A percentile compares a stretch with the other conserved stretches of the same genome.
phyloP scores from a whole-genome alignment of 2,329 filamentous ascomycete genomes.

The Aspergillus hortae region DNA sequence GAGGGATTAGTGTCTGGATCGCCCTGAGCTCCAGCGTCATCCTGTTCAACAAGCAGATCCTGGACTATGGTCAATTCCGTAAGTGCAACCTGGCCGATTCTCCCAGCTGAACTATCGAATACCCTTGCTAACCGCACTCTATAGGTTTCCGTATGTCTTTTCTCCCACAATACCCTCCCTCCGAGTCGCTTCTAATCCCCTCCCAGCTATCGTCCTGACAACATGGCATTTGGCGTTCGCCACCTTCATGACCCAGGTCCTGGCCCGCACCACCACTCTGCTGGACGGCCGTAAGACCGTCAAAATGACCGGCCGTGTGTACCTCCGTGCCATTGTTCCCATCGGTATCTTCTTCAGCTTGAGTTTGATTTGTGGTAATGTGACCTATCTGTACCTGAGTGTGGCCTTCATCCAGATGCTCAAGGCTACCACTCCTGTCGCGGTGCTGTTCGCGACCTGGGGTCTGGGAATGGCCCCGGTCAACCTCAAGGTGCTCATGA shows the following conservation, averaged over 20 bases:
- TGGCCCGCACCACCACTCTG: constrained; percentile 82
- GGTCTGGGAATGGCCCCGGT: constrained; percentile 77
- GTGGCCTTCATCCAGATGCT: constrained; percentile 99
- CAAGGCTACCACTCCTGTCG: constrained; percentile 95
- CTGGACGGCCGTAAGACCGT: constrained; percentile 94
- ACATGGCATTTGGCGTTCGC: constrained; percentile 96
- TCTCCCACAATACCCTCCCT: background rate
- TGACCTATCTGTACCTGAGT: constrained; percentile 90
- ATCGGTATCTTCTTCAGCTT: constrained; percentile 95
- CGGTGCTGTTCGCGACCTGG: constrained; percentile 88
- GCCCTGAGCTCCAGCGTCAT: constrained; percentile 89
- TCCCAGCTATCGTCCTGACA: constrained; percentile 64
- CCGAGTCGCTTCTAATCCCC: background rate
- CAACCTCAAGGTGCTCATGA: constrained; percentile 81
- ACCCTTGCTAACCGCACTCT: constrained; percentile 3
- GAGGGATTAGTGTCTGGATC: constrained; percentile 68
- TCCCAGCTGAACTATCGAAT: background rate
- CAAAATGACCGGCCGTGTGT: constrained; percentile 94
- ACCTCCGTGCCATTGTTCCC: constrained; percentile 86
- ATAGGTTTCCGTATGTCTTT: constrained; percentile 45
- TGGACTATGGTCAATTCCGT: constrained; percentile 82
- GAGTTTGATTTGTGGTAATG: constrained; percentile 91
- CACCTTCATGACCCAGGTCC: constrained; percentile 87
- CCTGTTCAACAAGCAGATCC: constrained; percentile 98
- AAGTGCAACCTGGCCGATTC: constrained; percentile 35